Base-by-base conservation (phyloP, 1,284 basidiomycete genomes). In the Puccinia horiana region DNA sequence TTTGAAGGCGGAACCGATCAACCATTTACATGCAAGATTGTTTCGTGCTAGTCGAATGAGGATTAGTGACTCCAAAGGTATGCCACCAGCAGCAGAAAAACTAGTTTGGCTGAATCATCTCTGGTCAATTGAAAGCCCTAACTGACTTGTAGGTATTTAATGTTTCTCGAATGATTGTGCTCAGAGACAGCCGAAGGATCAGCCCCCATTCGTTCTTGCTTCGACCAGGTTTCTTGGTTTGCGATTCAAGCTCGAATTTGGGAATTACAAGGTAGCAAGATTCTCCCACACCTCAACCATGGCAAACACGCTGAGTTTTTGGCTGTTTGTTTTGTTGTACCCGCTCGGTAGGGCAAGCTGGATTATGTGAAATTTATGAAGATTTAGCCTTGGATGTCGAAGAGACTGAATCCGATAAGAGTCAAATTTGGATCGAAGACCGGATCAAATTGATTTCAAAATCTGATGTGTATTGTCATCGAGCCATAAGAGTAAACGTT, bases 221-320 rank as follows among this genome's bases (percentile, higher is more conserved):
- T 74, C 54, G 81, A 82, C 74, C 49, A 42, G 65, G 44, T 82
- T 54, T 65, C 81, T 26, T 82, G 81, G 81, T 82, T 76, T 82
- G 81, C 72, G 20, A 73, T 82, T 11, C 72, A 82, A 82, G 72
- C 81, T 5, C 76, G 67, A 54, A 23, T 82, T 52, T 82, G 81
- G 81, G 72, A 76, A 20, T 75, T 76, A 42, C 73, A 76, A 76
- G 81, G 81, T 82, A 49, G 8, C 16, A 63, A 26, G 37, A 73
- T 12, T 35, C 32, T 16, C 65, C 6, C 32, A 26, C 35, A 65
- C 40, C 16, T n/a, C 52, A 35, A n/a, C 35, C 49, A 18, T 77
- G n/a, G 37, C 9, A 47, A 20, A 26, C 4, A 12, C 3, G 9
- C 23, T 29, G 6, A 26, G n/a, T n/a, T n/a, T n/a, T n/a, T n/a